These are phyloP conservation scores for Gossypium longicalyx DNA, from an alignment of 345 rosid genomes.

Conservation along the genomic window DNA sequence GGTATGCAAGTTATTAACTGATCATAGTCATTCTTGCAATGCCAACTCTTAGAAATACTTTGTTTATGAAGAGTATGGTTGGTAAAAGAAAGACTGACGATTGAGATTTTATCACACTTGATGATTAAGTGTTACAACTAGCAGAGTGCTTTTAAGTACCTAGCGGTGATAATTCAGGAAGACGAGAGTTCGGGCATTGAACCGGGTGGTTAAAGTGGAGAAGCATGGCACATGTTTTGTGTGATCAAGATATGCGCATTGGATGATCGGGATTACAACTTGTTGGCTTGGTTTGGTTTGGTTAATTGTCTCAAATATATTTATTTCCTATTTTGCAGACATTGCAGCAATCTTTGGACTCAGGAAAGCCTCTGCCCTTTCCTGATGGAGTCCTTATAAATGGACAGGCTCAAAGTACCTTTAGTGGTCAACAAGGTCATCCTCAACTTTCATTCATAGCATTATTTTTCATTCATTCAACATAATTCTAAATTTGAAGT, in stretches of 20 bases:
- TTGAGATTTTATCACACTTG: background rate
- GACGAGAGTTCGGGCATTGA: no score
- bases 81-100: no score
- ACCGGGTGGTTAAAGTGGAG: no score
- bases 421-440: slow-evolving; percentile 63
- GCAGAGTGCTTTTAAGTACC: background rate
- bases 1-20: background rate
- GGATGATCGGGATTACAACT: background rate
- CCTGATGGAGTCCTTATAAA: slow-evolving; percentile 66
- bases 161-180: no score
- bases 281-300: background rate
- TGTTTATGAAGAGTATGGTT: no score
- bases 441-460: background rate
- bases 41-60: no score
- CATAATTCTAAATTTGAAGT: background rate
- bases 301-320: background rate
- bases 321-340: slow-evolving; percentile 31
- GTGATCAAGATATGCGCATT: background rate
- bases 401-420: slow-evolving; percentile 46
- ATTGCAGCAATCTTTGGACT: slow-evolving; percentile 49
- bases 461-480: background rate
- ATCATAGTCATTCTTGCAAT: no score
- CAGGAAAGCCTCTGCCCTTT: slow-evolving; percentile 60
- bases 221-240: no score
- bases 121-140: background rate